Evolutionary conservation across 495 filamentous ascomycete species (phyloP).

Genomic region (Penicillium paradoxum): DNA sequence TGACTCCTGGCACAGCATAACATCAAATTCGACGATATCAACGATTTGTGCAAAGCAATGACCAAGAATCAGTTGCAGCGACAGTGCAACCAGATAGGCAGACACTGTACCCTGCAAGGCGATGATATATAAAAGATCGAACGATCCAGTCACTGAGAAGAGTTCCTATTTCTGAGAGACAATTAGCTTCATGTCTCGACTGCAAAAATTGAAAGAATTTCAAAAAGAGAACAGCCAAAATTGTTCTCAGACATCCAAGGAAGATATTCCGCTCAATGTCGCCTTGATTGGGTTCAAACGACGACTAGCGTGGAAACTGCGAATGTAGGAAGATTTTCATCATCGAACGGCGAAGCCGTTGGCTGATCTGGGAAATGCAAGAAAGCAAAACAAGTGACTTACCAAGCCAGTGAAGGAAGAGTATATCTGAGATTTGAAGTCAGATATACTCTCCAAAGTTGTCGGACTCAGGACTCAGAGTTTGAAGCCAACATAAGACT

Average conservation of each 20-base stretch:
- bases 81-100: background rate
- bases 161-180: conserved; percentile 17
- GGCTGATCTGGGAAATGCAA: conserved; percentile 9
- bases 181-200: conserved; percentile 19
- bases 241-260: conserved; percentile 50
- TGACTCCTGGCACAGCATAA: background rate
- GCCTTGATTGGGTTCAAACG: conserved; percentile 46
- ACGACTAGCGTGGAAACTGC: conserved; percentile 53
- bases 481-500: conserved; percentile 13
- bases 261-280: conserved; percentile 45
- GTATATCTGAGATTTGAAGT: conserved; percentile 9
- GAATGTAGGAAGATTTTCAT: conserved; percentile 52
- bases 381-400: conserved; percentile 15
- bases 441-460: background rate
- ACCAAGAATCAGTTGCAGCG: background rate
- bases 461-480: background rate
- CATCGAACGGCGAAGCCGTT: conserved; percentile 31
- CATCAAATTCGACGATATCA: too few relatives aligned
- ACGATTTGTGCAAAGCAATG: too few relatives aligned
- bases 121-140: background rate
- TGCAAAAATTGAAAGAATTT: conserved; percentile 6
- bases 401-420: conserved; percentile 19
- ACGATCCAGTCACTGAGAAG: background rate
- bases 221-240: conserved; percentile 22
- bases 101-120: background rate